Conservation (phyloP, 2,329 filamentous ascomycete species). For the Xylariaceae sp. region DNA sequence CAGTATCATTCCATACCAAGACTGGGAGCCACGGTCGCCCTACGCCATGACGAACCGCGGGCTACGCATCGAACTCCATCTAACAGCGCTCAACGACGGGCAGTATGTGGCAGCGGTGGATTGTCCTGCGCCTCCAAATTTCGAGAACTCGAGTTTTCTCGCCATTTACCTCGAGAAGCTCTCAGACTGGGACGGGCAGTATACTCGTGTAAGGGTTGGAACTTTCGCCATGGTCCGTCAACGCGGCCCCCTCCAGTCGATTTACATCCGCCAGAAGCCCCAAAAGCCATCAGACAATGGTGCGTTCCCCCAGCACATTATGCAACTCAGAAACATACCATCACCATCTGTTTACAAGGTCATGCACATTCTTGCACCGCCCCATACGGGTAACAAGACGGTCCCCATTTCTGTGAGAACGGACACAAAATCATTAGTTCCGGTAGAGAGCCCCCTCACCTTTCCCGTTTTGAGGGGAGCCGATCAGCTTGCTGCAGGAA, state of each 20-base stretch:
- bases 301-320: slow-evolving; percentile 32
- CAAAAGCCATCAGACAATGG: slow-evolving; percentile 23
- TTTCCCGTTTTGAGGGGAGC: no score
- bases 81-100: slow-evolving; percentile 26
- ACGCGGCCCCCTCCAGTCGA: slow-evolving; percentile 32
- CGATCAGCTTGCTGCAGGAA: no score
- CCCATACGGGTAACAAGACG: no score
- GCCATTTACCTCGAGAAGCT: slow-evolving; percentile 42
- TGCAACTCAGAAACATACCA: no score
- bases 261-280: slow-evolving; percentile 41
- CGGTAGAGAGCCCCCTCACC: no score
- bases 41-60: slow-evolving; percentile 40
- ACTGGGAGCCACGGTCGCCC: slow-evolving; percentile 40
- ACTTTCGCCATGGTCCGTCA: slow-evolving; percentile 30
- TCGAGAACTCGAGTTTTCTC: slow-evolving; percentile 39
- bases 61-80: slow-evolving; percentile 36
- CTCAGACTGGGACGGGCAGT: slow-evolving; percentile 34
- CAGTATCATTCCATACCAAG: slow-evolving; percentile 42
- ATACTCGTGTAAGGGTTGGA: slow-evolving; percentile 35
- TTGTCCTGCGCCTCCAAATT: slow-evolving; percentile 42
- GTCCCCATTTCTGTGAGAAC: no score
- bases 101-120: slow-evolving; percentile 42
- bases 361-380: no score
- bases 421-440: no score
- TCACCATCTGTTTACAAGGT: no score